Evolutionary conservation across 2,329 filamentous ascomycete genomes (phyloP).

Genomic region (Cladophialophora yegresii): DNA sequence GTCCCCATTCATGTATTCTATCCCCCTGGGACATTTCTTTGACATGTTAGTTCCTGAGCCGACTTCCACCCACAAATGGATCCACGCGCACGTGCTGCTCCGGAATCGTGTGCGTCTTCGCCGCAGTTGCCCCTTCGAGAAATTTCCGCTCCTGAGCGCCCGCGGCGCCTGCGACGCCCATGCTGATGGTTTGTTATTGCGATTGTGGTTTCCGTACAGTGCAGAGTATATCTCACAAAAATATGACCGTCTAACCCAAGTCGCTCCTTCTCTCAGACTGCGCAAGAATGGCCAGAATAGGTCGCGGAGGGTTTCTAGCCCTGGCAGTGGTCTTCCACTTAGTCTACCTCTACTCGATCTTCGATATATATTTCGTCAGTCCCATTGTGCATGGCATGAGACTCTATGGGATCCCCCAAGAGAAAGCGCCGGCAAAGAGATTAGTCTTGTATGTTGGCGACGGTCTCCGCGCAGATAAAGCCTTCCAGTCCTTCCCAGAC

Average conservation of each 20-base stretch:
- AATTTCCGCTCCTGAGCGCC: constrained; percentile 9
- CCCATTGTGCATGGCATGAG: constrained; percentile 96
- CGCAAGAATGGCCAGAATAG: constrained; percentile 54
- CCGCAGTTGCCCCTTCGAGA: constrained; percentile 23
- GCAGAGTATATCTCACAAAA: constrained; percentile 5
- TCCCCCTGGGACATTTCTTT: not conserved
- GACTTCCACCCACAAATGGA: not conserved
- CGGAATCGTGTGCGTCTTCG: constrained; percentile 3
- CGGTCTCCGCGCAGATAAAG: constrained; percentile 94
- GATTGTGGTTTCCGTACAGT: not conserved
- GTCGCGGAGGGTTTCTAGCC: constrained; percentile 79
- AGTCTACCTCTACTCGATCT: constrained; percentile 92
- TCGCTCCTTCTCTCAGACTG: constrained; percentile 31
- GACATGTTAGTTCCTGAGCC: not conserved
- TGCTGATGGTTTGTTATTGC: not conserved
- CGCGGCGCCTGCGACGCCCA: not conserved
- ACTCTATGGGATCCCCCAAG: constrained; percentile 67
- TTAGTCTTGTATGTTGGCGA: constrained; percentile 96
- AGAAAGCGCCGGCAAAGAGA: constrained; percentile 75
- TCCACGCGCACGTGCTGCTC: constrained; percentile 5
- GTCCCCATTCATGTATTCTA: not conserved
- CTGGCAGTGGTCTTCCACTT: constrained; percentile 91
- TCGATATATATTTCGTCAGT: constrained; percentile 98
- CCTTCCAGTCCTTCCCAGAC: constrained; percentile 89
- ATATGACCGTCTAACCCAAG: constrained; percentile 31